phyloP scores from a whole-genome alignment of 73 alveolate genomes.

The Halteria grandinella region DNA sequence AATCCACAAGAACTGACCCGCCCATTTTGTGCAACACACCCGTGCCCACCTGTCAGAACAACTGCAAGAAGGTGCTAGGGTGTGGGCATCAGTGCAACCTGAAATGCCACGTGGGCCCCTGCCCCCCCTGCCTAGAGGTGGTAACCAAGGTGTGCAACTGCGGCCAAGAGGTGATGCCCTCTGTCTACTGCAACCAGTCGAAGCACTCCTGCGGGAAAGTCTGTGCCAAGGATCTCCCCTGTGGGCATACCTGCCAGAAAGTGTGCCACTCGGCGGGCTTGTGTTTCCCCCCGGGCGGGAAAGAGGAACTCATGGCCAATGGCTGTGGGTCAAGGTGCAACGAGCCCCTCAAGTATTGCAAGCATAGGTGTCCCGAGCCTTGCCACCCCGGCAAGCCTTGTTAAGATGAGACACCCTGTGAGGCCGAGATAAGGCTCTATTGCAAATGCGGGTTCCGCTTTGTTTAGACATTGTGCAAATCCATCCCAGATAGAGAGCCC shows the following conservation, averaged over 20 bases:
- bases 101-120: slow-evolving; percentile 76
- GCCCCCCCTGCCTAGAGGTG: slow-evolving; percentile 79
- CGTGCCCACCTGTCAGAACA: slow-evolving; percentile 75
- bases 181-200: slow-evolving; percentile 62
- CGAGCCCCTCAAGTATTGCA: slow-evolving; percentile 58
- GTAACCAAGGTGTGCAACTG: slow-evolving; percentile 77
- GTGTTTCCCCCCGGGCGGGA: slow-evolving; percentile 23
- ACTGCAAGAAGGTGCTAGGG: slow-evolving; percentile 76
- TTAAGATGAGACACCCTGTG: slow-evolving; percentile 73
- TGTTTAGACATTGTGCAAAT: slow-evolving; percentile 36
- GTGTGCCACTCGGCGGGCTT: slow-evolving; percentile 61
- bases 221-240: slow-evolving; percentile 59
- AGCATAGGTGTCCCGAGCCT: slow-evolving; percentile 71
- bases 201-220: slow-evolving; percentile 70
- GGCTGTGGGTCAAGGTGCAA: slow-evolving; percentile 74
- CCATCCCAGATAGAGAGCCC: slow-evolving; percentile 52
- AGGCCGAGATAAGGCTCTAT: slow-evolving; percentile 70
- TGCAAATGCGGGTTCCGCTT: slow-evolving; percentile 78
- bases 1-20: slow-evolving; percentile 79
- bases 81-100: slow-evolving; percentile 90
- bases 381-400: slow-evolving; percentile 80
- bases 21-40: slow-evolving; percentile 87
- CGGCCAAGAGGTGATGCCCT: slow-evolving; percentile 57
- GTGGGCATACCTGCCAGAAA: slow-evolving; percentile 71
- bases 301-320: slow-evolving; percentile 16